Evolutionary conservation across 108 stramenopile species (phyloP).

Genomic region (Fragilaria radians): DNA sequence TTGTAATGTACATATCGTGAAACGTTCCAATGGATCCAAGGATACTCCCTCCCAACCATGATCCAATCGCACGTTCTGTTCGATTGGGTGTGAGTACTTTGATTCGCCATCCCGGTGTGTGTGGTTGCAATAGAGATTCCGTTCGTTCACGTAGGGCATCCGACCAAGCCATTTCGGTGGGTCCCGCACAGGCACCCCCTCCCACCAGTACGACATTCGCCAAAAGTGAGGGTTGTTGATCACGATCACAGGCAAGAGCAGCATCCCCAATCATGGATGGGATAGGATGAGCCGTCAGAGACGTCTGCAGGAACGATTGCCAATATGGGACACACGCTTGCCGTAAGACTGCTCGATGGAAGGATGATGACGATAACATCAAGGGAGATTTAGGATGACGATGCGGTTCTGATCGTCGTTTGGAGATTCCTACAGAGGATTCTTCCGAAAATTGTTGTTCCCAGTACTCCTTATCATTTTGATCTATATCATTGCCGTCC

Average conservation of each 20-base stretch:
- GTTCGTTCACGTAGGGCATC: constrained; percentile 74
- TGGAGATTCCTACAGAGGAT: neutral
- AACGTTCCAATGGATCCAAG: constrained; percentile 95
- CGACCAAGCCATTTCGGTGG: constrained; percentile 68
- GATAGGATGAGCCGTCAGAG: constrained; percentile 52
- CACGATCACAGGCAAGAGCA: constrained; percentile 81
- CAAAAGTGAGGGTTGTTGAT: constrained; percentile 76
- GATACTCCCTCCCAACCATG: constrained; percentile 95
- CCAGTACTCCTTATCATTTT: neutral
- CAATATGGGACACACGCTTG: constrained; percentile 40
- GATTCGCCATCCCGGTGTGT: constrained; percentile 85
- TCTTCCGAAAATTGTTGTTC: constrained; percentile 7
- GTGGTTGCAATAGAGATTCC: constrained; percentile 77
- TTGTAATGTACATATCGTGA: constrained; percentile 96
- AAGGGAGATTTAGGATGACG: constrained; percentile 9
- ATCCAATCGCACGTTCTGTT: constrained; percentile 63
- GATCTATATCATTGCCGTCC: constrained; percentile 10
- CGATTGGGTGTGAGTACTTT: constrained; percentile 69
- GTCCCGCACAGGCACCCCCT: constrained; percentile 73
- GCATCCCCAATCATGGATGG: constrained; percentile 84
- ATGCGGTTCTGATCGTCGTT: neutral
- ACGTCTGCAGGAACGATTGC: constrained; percentile 27
- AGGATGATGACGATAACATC: constrained; percentile 18
- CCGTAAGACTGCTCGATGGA: constrained; percentile 27
- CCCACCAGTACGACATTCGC: constrained; percentile 81